Evolutionary conservation across 2,329 filamentous ascomycete species (phyloP), one percentile per base, ranked within the genome.

Genomic region (Alternaria brassicae): DNA sequence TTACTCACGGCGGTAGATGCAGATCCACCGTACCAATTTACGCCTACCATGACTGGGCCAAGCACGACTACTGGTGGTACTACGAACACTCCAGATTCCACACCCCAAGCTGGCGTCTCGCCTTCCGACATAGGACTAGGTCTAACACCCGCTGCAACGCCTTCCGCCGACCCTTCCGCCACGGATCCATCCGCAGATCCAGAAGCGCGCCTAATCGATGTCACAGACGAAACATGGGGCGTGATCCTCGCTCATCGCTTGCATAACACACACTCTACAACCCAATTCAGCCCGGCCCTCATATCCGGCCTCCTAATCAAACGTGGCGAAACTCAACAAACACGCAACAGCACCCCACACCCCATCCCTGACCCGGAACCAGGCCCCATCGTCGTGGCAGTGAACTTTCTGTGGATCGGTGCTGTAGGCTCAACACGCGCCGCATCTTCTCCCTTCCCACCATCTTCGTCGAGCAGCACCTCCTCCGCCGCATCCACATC

Each of bases 211-310:
- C 84, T 96, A 10, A 80, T 91, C 17, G 91, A 95, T 70, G 78
- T 86, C 2, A 88, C 88, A 1, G 91, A 95, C 68, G 89, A 91
- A 63, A 90, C 86, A 0, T 94, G 90, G 89, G 91, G 89, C 19
- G 85, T 91, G 5, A 81, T 95, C 15, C 83, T 91, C 40, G 84
- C 86, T 1, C 89, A 92, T 72, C 83, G 79, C n/a, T 65, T 76
- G 0, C 78, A 73, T 70, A 79, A 74, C 62, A 74, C 72, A 34
- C 71, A 74, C 54, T 76, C 74, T 0, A 70, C 72, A 36, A 68
- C 70, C 58, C 70, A 75, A 60, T 74, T 74, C 67, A 69, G 72
- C 27, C 72, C 76, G 13, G 74, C 74, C 5, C 72, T 82, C 17
- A 79, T 81, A 27, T 78, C 76, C 7, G 81, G 81, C 1, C 71